A percentile compares a stretch with the other conserved stretches of the same genome.
Evolutionary conservation across 768 basidiomycete species (phyloP).

Genomic region (Lactarius hengduanensis): DNA sequence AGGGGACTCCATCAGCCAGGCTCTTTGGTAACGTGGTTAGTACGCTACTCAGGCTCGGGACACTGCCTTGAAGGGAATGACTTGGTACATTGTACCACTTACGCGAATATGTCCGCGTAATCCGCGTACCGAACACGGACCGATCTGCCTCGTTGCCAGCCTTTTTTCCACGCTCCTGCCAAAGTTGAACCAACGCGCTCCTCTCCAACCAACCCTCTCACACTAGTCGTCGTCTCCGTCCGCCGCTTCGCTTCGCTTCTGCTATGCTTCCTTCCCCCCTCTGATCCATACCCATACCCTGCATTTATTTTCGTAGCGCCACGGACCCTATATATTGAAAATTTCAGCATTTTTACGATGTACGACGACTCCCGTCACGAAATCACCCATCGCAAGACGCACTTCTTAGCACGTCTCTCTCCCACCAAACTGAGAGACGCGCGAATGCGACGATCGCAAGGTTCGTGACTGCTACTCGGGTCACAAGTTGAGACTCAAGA

Average conservation of each 20-base stretch:
- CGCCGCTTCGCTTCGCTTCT: background rate
- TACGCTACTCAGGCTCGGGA: conserved; percentile 41
- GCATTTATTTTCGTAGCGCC: conserved; percentile 4
- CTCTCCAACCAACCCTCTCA: conserved; percentile 15
- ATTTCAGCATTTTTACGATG: conserved; percentile 17
- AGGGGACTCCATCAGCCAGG: conserved; percentile 63
- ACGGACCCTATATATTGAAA: conserved; percentile 21
- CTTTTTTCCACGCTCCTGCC: background rate
- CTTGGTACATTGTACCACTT: background rate
- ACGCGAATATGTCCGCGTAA: background rate
- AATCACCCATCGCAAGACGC: conserved; percentile 2
- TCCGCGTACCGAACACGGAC: background rate
- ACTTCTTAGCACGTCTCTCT: conserved; percentile 12
- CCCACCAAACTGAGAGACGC: conserved; percentile 3
- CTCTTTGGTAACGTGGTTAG: conserved; percentile 63
- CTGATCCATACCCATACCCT: conserved; percentile 8
- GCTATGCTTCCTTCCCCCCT: conserved; percentile 6
- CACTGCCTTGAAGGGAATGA: conserved; percentile 28
- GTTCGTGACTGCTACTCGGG: conserved; percentile 2
- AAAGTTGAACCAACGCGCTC: conserved; percentile 9
- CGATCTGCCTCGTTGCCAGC: conserved; percentile 9
- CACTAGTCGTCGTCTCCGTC: background rate
- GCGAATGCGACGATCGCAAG: conserved; percentile 10
- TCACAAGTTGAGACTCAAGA: background rate
- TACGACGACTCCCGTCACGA: conserved; percentile 25